These are phyloP conservation scores for Peltaster fructicola DNA, from an alignment of 2,329 filamentous ascomycete genomes.

Conservation along the genomic window DNA sequence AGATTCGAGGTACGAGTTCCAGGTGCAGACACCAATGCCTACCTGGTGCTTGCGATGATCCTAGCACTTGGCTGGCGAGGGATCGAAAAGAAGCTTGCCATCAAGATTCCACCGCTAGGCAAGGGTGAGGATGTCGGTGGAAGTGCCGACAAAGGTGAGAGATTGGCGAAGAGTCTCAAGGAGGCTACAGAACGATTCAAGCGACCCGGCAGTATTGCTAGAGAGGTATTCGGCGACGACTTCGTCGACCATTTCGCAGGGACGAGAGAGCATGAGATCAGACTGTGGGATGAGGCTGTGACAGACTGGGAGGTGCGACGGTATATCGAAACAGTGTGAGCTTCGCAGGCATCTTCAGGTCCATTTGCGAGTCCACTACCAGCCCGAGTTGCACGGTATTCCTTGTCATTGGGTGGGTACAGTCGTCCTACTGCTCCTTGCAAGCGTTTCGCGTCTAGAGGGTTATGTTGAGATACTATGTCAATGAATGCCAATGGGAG, in stretches of 20 bases:
- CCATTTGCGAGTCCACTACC: too few relatives aligned
- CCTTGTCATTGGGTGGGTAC: too few relatives aligned
- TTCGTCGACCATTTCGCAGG: constrained; percentile 95
- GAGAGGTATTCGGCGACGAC: constrained; percentile 81
- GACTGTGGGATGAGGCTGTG: constrained; percentile 86
- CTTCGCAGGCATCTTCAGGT: too few relatives aligned
- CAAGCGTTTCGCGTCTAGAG: too few relatives aligned
- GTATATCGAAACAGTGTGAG: constrained; percentile 22
- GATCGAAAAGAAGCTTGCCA: constrained; percentile 76
- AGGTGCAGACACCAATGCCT: constrained; percentile 84
- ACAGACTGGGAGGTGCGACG: constrained; percentile 57
- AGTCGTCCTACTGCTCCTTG: too few relatives aligned
- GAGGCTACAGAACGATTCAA: constrained; percentile 71
- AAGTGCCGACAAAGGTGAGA: constrained; percentile 48
- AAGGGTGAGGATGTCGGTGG: constrained; percentile 72
- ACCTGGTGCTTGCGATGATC: constrained; percentile 72
- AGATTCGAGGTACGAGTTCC: constrained; percentile 85
- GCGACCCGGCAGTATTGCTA: constrained; percentile 63
- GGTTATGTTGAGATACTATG: too few relatives aligned
- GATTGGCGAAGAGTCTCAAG: constrained; percentile 68
- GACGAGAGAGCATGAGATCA: constrained; percentile 77
- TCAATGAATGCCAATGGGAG: too few relatives aligned
- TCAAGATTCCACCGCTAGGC: constrained; percentile 65
- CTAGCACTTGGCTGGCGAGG: constrained; percentile 80
- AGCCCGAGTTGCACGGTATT: too few relatives aligned